These are phyloP conservation scores for Eucalyptus brandiana DNA, from an alignment of 345 rosid species.

Conservation along the genomic window DNA sequence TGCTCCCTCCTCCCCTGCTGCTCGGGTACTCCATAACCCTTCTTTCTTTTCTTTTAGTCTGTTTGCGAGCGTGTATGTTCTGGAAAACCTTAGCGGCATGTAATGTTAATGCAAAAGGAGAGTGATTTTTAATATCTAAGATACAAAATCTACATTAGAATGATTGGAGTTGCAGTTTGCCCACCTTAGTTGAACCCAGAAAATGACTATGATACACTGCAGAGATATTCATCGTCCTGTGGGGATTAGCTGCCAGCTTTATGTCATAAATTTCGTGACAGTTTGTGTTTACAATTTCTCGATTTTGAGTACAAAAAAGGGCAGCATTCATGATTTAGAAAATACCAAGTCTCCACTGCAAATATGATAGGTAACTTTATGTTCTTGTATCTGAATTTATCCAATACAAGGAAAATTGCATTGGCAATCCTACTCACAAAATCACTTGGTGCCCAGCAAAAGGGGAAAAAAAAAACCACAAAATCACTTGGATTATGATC, in stretches of 20 bases:
- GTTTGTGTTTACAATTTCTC: not conserved
- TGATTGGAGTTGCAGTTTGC: not conserved
- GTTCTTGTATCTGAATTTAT: not conserved
- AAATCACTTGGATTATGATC: not conserved
- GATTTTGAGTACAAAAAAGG: not conserved
- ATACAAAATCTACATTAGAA: not conserved
- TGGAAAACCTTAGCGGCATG: not conserved
- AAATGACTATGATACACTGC: not conserved
- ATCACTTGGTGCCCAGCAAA: not conserved
- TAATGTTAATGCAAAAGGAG: not conserved
- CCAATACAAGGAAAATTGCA: not conserved
- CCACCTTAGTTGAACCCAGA: not conserved
- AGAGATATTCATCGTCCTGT: not conserved
- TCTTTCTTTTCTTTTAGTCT: not conserved
- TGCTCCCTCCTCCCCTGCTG: conserved; percentile 79
- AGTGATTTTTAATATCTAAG: not conserved
- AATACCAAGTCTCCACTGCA: not conserved
- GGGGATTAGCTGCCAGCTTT: not conserved
- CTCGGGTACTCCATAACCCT: conserved; percentile 26
- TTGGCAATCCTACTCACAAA: not conserved
- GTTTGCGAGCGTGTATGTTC: not conserved
- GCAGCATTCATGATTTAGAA: not conserved
- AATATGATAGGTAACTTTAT: not conserved
- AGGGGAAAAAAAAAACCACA: not conserved
- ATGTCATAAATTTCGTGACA: not conserved